phyloP scores from a whole-genome alignment of 768 basidiomycete species.

The Rhodosporidiobolus sp. region DNA sequence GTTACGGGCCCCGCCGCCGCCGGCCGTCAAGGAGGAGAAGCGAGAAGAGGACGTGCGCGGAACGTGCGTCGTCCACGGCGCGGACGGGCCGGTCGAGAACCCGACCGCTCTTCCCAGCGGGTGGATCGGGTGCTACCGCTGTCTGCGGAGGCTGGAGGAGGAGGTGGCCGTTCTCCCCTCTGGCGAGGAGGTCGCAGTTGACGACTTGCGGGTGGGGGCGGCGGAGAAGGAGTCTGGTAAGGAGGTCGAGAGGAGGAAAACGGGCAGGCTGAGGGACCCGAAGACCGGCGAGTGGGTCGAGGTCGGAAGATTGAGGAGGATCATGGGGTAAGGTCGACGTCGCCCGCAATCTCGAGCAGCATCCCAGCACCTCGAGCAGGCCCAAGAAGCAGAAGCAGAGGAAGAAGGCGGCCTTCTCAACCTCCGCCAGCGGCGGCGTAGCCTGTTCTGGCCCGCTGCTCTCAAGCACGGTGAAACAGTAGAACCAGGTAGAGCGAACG shows the following conservation, averaged over 20 bases:
- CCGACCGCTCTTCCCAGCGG: conserved; percentile 37
- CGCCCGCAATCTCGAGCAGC: too few relatives aligned
- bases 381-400: too few relatives aligned
- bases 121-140: conserved; percentile 49
- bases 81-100: conserved; percentile 58
- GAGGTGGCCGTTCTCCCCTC: neutral
- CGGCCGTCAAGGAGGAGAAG: conserved; percentile 53
- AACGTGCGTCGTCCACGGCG: conserved; percentile 74
- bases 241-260: conserved; percentile 3
- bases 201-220: neutral
- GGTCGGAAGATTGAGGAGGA: conserved; percentile 26
- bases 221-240: neutral
- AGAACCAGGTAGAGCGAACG: too few relatives aligned
- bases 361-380: too few relatives aligned
- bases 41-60: conserved; percentile 54
- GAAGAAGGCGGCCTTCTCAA: too few relatives aligned
- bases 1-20: conserved; percentile 69
- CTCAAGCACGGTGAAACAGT: too few relatives aligned
- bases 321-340: conserved; percentile 39
- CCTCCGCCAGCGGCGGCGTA: too few relatives aligned
- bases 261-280: conserved; percentile 18
- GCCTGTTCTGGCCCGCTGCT: too few relatives aligned
- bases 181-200: neutral
- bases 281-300: conserved; percentile 32
- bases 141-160: conserved; percentile 31